A percentile compares a stretch with the other conserved stretches of the same genome.
These are phyloP conservation scores for Fomes fomentarius DNA, from an alignment of 1,284 basidiomycete genomes.

Conservation along the genomic window DNA sequence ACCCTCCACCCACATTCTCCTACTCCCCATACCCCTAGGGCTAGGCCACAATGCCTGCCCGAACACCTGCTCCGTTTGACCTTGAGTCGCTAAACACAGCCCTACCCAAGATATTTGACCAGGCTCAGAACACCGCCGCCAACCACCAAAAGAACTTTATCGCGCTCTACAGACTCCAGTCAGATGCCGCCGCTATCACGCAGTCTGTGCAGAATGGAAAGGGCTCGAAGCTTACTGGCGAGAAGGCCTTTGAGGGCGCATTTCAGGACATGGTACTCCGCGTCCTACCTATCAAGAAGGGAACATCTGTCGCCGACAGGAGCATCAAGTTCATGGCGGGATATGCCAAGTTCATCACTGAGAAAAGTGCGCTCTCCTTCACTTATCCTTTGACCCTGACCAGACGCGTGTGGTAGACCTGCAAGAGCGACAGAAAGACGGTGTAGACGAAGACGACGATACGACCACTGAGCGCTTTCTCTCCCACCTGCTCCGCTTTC, in stretches of 20 bases:
- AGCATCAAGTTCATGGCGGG: slow-evolving; percentile 85
- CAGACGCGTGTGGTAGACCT: slow-evolving; percentile 24
- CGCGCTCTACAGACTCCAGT: slow-evolving; percentile 83
- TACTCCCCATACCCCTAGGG: too few relatives aligned
- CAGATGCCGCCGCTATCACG: slow-evolving; percentile 62
- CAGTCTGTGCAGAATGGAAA: slow-evolving; percentile 54
- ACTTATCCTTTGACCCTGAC: too few relatives aligned
- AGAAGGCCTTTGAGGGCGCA: slow-evolving; percentile 77
- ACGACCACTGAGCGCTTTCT: slow-evolving; percentile 78
- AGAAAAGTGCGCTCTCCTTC: slow-evolving; percentile 62
- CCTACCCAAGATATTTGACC: slow-evolving; percentile 72
- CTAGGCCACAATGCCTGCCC: slow-evolving; percentile 34
- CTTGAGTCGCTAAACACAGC: slow-evolving; percentile 36
- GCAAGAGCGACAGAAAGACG: slow-evolving; percentile 40
- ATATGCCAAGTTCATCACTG: slow-evolving; percentile 80
- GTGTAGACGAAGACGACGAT: slow-evolving; percentile 66
- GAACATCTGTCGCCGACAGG: slow-evolving; percentile 78
- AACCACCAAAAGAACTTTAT: slow-evolving; percentile 94
- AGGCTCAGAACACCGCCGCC: slow-evolving; percentile 82
- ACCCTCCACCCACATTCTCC: too few relatives aligned
- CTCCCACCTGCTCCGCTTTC: slow-evolving; percentile 72
- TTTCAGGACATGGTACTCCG: slow-evolving; percentile 77
- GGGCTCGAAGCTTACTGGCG: slow-evolving; percentile 71
- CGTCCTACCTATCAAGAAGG: slow-evolving; percentile 84
- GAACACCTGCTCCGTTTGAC: slow-evolving; percentile 33